phyloP scores from a whole-genome alignment of 2,329 filamentous ascomycete species.

The Trichoderma sp. region DNA sequence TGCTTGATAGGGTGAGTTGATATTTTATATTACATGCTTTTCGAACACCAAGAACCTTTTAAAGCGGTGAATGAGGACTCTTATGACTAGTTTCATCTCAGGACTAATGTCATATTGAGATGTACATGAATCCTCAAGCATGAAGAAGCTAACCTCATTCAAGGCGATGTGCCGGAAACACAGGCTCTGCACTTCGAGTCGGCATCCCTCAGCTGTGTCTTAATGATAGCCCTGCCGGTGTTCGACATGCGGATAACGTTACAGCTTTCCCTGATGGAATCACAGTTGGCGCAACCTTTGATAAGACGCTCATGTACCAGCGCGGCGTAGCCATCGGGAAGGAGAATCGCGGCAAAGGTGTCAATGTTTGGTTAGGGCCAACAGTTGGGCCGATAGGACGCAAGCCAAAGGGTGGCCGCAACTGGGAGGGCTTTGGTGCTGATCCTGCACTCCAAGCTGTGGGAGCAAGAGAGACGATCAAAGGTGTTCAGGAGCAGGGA shows the following conservation, averaged over 20 bases:
- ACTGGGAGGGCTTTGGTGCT: conserved; percentile 72
- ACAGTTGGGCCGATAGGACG: conserved; percentile 69
- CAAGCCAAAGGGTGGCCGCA: conserved; percentile 69
- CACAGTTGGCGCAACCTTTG: conserved; percentile 71
- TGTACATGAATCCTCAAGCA: neutral
- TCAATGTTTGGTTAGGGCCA: conserved; percentile 69
- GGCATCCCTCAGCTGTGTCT: conserved; percentile 71
- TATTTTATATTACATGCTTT: neutral
- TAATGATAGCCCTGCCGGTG: conserved; percentile 68
- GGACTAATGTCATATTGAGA: neutral
- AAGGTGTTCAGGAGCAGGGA: conserved; percentile 61
- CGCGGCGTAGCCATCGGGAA: conserved; percentile 66
- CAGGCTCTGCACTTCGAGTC: conserved; percentile 66
- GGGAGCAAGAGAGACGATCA: conserved; percentile 74
- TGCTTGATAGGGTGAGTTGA: conserved; percentile 14
- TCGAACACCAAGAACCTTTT: neutral
- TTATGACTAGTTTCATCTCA: neutral
- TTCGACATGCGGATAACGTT: conserved; percentile 70
- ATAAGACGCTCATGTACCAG: conserved; percentile 68
- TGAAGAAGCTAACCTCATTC: neutral
- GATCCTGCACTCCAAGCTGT: conserved; percentile 75
- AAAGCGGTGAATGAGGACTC: neutral
- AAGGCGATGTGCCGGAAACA: conserved; percentile 71
- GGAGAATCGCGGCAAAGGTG: conserved; percentile 71
- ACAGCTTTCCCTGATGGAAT: conserved; percentile 80